Evolutionary conservation across 164 flowering plant genomes (phyloP), one percentile per base, ranked within the genome.

Genomic region (Aristolochia californica): DNA sequence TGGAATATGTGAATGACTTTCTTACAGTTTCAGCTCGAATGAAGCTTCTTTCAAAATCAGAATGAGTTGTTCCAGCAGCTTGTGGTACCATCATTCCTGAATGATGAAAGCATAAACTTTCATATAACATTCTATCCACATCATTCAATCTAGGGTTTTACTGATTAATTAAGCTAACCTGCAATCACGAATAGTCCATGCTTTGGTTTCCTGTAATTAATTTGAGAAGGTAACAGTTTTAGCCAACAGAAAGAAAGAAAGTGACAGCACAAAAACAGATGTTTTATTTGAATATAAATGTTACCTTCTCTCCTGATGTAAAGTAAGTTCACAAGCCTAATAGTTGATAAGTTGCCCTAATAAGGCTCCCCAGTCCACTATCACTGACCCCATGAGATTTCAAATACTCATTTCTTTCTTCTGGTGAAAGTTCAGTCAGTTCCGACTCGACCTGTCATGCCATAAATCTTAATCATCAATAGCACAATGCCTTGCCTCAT

Each of bases 51-150:
- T 90, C 99, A 63, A 94, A 94, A 76, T 90, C 97, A 0, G 99
- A 87, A 75, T 94, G 99, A 66, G 90, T 89, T 57, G 87, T 91
- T 50, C 96, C 99, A 68, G 97, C 99, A 61, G 99, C 99, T 79
- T 94, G 96, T 64, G 96, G 96, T 48, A 97, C 99, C 59, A 95
- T 87, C 97, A 86, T 94, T 70, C 99, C 99, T 90, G 56, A 48
- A 64, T 53, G 34, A 25, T 43, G 25, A n/a, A n/a, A 55, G 45
- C 34, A 43, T 40, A 56, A 24, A 53, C 3, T 2, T 26, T 30
- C n/a, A n/a, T 17, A n/a, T n/a, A 21, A 59, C 21, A 57, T 15
- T 21, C 22, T n/a, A n/a, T n/a, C n/a, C n/a, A n/a, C n/a, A n/a
- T n/a, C n/a, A n/a, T n/a, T n/a, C n/a, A n/a, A n/a, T n/a, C n/a